These are phyloP conservation scores for Allium sativum DNA, from an alignment of 106 monocot species.

Conservation along the genomic window DNA sequence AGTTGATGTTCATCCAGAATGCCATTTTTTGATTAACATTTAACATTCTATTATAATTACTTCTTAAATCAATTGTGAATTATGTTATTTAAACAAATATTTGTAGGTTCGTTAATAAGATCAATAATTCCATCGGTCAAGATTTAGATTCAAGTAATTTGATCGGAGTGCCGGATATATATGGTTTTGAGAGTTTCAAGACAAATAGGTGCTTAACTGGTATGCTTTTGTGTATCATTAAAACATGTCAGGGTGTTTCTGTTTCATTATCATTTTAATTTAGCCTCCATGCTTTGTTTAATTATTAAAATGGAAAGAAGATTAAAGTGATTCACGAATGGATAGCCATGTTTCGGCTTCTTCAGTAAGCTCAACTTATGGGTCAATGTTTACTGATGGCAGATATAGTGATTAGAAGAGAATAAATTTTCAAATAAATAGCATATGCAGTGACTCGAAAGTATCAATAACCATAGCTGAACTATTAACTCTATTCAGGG, in stretches of 20 bases:
- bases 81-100: neutral
- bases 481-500: slow-evolving; percentile 65
- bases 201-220: slow-evolving; percentile 73
- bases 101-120: slow-evolving; percentile 48
- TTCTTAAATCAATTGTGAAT: too few relatives aligned
- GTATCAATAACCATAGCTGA: slow-evolving; percentile 34
- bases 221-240: slow-evolving; percentile 29
- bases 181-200: slow-evolving; percentile 70
- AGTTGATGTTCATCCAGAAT: too few relatives aligned
- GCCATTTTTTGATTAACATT: too few relatives aligned
- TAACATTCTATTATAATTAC: neutral
- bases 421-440: slow-evolving; percentile 20
- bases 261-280: neutral
- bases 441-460: slow-evolving; percentile 24
- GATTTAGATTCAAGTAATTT: slow-evolving; percentile 35
- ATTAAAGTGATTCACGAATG: slow-evolving; percentile 25
- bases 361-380: slow-evolving; percentile 25
- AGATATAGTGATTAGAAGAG: slow-evolving; percentile 44
- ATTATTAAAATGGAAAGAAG: too few relatives aligned
- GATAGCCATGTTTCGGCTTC: slow-evolving; percentile 36
- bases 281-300: too few relatives aligned
- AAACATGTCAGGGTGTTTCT: neutral
- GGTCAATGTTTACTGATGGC: slow-evolving; percentile 28
- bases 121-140: slow-evolving; percentile 51
- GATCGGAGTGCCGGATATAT: slow-evolving; percentile 51